Base-by-base conservation (phyloP, 345 rosid species). In the Hibiscus tridactylites region DNA sequence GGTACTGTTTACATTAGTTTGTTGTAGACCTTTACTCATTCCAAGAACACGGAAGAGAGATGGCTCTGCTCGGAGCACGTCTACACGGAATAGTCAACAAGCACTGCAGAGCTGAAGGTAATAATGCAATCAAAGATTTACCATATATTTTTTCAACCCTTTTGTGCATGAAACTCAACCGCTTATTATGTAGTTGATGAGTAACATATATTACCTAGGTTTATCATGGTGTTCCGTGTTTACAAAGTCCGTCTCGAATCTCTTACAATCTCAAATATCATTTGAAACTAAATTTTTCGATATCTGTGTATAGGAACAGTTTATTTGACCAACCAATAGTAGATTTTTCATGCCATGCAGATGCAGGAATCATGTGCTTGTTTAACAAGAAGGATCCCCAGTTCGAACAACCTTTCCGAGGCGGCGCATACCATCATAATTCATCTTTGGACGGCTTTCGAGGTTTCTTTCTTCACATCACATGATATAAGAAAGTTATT, bases 11-110 rank as follows among this genome's bases (percentile, higher is more conserved):
- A 44, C 63, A 37, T 80, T 91, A 24, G 71, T 88, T 69, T 91
- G 89, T 73, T 88, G 88, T 74, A 81, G 83, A 44, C 75, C 85
- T 64, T 26, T 85, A 74, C 80, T 91, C 77, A 66, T 88, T 60
- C 95, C 93, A 54, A 83, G 82, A 81, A 61, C 81, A 10, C 81
- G 83, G 76, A 75, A 52, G 53, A 81, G 82, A 19, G 73, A 65
- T 61, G 70, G 44, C 46, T 65, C 81, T 70, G 56, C 84, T 15
- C 70, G 77, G 64, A 61, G 17, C 65, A 68, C 12, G 47, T 49
- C 78, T 66, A 42, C 71, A 77, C 69, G 3, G 21, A 39, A 65
- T 56, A 19, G 72, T 70, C 29, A 21, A 65, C 72, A 46, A 73
- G 35, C 39, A 5, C 54, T 24, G 16, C 73, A 70, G 50, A 42